Evolutionary conservation across 2,329 filamentous ascomycete genomes (phyloP), one percentile per base, ranked within the genome.

Genomic region (Immersiporthe knoxdaviesiana): DNA sequence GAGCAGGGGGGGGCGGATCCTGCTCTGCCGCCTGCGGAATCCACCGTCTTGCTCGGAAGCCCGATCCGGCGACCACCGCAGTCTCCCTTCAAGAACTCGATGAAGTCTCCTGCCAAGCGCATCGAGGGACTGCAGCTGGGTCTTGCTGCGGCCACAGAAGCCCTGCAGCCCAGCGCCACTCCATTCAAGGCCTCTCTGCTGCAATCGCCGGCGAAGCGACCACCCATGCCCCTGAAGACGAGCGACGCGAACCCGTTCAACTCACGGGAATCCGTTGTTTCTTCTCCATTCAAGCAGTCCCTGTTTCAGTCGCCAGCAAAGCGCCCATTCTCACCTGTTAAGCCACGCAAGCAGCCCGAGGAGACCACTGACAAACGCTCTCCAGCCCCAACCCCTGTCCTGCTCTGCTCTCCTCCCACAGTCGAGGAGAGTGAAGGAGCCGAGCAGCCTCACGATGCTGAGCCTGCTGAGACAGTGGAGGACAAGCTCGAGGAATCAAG

Each of bases 91-190:
- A 89, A 85, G 73, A 87, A 88, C 32, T 78, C 82, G 0, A 79
- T 89, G 75, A 87, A 82, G 71, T 86, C 85, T 1, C 87, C 88
- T 0, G 84, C 88, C 1, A 87, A 86, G 74, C 80, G 82, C 47
- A 75, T 81, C 59, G 93, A 86, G 2, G 70, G 78, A 1, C 75
- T 79, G 35, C 68, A 68, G 16, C 32, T 70, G 44, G 66, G 70
- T 7, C 52, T 68, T 30, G 44, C 70, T 37, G 44, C 68, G n/a
- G 52, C 41, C 16, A 47, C 68, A 24, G 66, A 70, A 78, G 68
- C 70, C 75, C 37, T 68, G 77, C 41, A 76, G 62, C 67, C 76
- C 58, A 68, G 74, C 64, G 68, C 77, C 67, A 77, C 79, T n/a
- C 77, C 80, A 6, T 78, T 79, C 73, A 84, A 82, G 72, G 72